phyloP scores from a whole-genome alignment of 176 grass and related monocot species.

The sorghum (Sorghum bicolor) region Sorghum_bicolor_NCBIv3 NC_012871.2:51678001-51678500 shows the following conservation, averaged over 20 bases:
- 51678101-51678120: conserved; percentile 14
- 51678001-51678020: conserved; percentile 26
- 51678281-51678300: conserved; percentile 2
- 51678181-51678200: neutral
- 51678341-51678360: conserved; percentile 40
- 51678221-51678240: conserved; percentile 28
- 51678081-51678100: conserved; percentile 14
- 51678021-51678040: conserved; percentile 24
- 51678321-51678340: neutral
- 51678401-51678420: conserved; percentile 55
- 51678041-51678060: conserved; percentile 6
- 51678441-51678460: conserved; percentile 41
- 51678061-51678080: conserved; percentile 18
- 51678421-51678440: conserved; percentile 49
- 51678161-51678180: conserved; percentile 3
- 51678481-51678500: conserved; percentile 5
- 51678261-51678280: conserved; percentile 6
- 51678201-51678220: conserved; percentile 7
- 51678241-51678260: conserved; percentile 36
- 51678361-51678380: conserved; percentile 46
- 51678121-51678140: conserved; percentile 15
- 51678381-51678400: conserved; percentile 39
- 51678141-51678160: neutral
- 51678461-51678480: conserved; percentile 48
- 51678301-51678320: conserved; percentile 23